Percentiles rank a stretch among this genome's conserved stretches.
These are phyloP conservation scores for Boletus subparvulus DNA, from an alignment of 768 basidiomycete species.

Conservation along the genomic window DNA sequence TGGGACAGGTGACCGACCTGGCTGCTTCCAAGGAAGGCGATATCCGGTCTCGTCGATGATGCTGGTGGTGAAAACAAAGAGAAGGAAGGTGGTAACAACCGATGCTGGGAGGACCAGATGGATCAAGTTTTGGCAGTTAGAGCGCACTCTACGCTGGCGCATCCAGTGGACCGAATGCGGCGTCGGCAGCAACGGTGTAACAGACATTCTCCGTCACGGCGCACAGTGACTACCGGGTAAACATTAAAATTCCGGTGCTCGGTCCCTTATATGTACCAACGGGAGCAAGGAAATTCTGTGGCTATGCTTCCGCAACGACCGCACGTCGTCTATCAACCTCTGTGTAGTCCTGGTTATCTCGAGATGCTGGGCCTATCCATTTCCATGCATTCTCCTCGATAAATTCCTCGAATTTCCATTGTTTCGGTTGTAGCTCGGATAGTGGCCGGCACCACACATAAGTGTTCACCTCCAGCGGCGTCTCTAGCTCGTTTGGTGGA, in stretches of 20 bases:
- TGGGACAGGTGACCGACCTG: constrained; percentile 7
- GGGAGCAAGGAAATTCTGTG: neutral
- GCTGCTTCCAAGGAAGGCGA: constrained; percentile 9
- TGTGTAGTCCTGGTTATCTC: constrained; percentile 41
- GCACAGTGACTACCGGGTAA: neutral
- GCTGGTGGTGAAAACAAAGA: constrained; percentile 43
- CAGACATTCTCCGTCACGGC: constrained; percentile 6
- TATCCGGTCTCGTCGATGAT: constrained; percentile 17
- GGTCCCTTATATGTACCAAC: too few relatives aligned
- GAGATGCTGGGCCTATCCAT: constrained; percentile 58
- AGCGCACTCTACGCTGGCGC: neutral
- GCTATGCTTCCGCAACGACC: constrained; percentile 17
- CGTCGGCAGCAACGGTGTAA: constrained; percentile 12
- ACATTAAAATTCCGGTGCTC: too few relatives aligned
- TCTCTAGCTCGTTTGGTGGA: constrained; percentile 31
- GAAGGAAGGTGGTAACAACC: constrained; percentile 42
- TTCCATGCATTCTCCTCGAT: constrained; percentile 72
- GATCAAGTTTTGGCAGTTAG: neutral
- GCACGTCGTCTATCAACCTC: constrained; percentile 52
- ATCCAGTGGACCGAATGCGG: neutral
- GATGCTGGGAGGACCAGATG: constrained; percentile 30
- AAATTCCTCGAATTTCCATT: constrained; percentile 87
- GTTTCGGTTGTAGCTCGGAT: constrained; percentile 46
- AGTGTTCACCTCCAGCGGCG: constrained; percentile 54
- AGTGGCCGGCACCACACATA: constrained; percentile 64